Percentiles rank a stretch among this genome's conserved stretches.
Evolutionary conservation across 345 rosid genomes (phyloP).

Genomic region (Syzygium aromaticum): DNA sequence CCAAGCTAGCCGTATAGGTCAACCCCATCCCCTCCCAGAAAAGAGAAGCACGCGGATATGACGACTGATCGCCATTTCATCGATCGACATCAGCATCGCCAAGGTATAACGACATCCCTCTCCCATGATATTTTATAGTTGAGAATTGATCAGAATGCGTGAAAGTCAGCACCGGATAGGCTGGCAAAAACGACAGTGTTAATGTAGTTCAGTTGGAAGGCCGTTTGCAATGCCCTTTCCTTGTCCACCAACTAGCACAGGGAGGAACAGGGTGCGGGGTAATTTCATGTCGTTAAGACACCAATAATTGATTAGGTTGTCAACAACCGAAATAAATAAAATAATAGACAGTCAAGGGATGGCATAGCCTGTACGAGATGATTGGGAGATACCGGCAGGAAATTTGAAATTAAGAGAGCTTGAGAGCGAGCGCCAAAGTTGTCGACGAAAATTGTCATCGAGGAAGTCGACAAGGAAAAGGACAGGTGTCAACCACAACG

Average conservation of each 20-base stretch:
- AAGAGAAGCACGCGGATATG: not conserved
- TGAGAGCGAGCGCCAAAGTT: too few relatives aligned
- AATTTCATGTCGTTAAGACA: not conserved
- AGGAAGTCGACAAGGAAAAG: too few relatives aligned
- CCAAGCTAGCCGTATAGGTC: not conserved
- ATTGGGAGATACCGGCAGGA: too few relatives aligned
- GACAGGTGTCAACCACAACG: too few relatives aligned
- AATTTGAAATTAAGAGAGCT: too few relatives aligned
- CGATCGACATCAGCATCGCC: not conserved
- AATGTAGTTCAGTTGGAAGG: not conserved
- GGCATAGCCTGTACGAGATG: too few relatives aligned
- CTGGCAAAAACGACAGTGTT: not conserved
- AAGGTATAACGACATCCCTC: not conserved
- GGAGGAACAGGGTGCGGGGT: not conserved
- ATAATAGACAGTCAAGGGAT: too few relatives aligned
- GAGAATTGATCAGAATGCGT: not conserved
- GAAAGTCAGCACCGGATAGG: fast-evolving
- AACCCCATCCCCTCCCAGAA: not conserved
- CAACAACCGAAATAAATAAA: too few relatives aligned
- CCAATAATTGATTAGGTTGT: too few relatives aligned
- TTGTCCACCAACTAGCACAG: not conserved
- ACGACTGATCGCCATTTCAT: not conserved
- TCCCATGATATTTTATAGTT: not conserved
- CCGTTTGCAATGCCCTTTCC: not conserved
- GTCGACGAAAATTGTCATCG: too few relatives aligned